Conservation (phyloP, 352 stramenopile genomes). For the Phytophthora foliorum region DNA sequence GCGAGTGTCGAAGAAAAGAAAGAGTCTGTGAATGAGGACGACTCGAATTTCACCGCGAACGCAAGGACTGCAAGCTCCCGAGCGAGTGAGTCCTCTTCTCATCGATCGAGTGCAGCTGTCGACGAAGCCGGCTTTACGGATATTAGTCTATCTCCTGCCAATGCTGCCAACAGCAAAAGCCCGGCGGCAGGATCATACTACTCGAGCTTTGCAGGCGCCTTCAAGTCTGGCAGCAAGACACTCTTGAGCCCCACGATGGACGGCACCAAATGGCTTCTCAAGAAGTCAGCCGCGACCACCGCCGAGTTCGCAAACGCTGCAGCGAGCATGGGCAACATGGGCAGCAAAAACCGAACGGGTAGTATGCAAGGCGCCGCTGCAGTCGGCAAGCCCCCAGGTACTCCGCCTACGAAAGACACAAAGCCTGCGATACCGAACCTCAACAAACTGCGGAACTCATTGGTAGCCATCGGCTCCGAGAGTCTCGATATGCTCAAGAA, state of each 20-base stretch:
- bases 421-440: constrained; percentile 51
- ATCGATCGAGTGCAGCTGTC: constrained; percentile 5
- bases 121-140: constrained; percentile 28
- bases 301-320: constrained; percentile 42
- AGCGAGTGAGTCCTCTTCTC: constrained; percentile 20
- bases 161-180: constrained; percentile 18
- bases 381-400: constrained; percentile 9
- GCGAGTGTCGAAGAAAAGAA: constrained; percentile 17
- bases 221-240: constrained; percentile 80
- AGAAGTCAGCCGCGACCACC: constrained; percentile 55
- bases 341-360: constrained; percentile 31
- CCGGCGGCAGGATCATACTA: constrained; percentile 59
- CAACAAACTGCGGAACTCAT: constrained; percentile 68
- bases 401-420: constrained; percentile 16
- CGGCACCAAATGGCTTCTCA: constrained; percentile 81
- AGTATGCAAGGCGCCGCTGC: constrained; percentile 26
- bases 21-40: constrained; percentile 21
- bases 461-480: constrained; percentile 72
- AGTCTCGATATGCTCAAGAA: constrained; percentile 85
- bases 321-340: constrained; percentile 39
- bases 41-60: constrained; percentile 13
- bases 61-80: constrained; percentile 23
- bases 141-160: constrained; percentile 35
- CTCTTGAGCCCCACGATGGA: constrained; percentile 73
- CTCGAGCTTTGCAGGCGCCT: constrained; percentile 68